Evolutionary conservation across 2,329 filamentous ascomycete species (phyloP).

Genomic region (Juglanconis juglandina): DNA sequence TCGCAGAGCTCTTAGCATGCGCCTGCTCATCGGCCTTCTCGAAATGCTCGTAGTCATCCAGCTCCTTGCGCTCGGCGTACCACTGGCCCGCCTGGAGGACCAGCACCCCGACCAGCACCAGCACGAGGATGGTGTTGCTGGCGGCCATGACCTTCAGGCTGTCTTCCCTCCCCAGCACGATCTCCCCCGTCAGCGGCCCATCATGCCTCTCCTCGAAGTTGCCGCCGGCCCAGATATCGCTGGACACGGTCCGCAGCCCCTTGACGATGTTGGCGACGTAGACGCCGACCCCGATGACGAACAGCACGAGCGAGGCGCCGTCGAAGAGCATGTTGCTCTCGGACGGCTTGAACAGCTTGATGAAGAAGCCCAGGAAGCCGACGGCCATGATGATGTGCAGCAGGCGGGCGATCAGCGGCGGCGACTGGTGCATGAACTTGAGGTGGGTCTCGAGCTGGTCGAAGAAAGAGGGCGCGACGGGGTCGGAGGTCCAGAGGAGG

Average conservation of each 20-base stretch:
- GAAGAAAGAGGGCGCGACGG: slow-evolving; percentile 66
- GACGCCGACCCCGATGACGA: slow-evolving; percentile 83
- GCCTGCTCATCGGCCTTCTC: slow-evolving; percentile 41
- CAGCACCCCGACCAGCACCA: slow-evolving; percentile 86
- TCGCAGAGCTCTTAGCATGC: slow-evolving; percentile 10
- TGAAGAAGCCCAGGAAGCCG: slow-evolving; percentile 82
- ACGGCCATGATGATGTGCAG: slow-evolving; percentile 90
- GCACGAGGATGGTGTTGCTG: slow-evolving; percentile 91
- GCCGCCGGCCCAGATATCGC: slow-evolving; percentile 55
- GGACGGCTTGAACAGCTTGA: slow-evolving; percentile 90
- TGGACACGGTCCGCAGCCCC: slow-evolving; percentile 78
- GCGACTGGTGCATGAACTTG: slow-evolving; percentile 84
- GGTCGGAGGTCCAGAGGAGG: slow-evolving; percentile 72
- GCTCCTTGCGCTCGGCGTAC: slow-evolving; percentile 95
- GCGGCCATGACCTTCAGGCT: slow-evolving; percentile 86
- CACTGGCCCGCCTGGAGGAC: slow-evolving; percentile 95
- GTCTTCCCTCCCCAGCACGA: slow-evolving; percentile 78
- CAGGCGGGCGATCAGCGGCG: slow-evolving; percentile 86
- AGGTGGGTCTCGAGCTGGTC: slow-evolving; percentile 86
- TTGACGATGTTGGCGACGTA: slow-evolving; percentile 97
- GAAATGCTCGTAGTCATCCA: slow-evolving; percentile 69
- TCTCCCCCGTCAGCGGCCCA: slow-evolving; percentile 52
- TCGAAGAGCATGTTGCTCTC: slow-evolving; percentile 96
- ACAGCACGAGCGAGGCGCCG: slow-evolving; percentile 75
- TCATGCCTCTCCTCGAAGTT: slow-evolving; percentile 38